phyloP scores from a whole-genome alignment of 2,329 filamentous ascomycete species.

The Septoria linicola region DNA sequence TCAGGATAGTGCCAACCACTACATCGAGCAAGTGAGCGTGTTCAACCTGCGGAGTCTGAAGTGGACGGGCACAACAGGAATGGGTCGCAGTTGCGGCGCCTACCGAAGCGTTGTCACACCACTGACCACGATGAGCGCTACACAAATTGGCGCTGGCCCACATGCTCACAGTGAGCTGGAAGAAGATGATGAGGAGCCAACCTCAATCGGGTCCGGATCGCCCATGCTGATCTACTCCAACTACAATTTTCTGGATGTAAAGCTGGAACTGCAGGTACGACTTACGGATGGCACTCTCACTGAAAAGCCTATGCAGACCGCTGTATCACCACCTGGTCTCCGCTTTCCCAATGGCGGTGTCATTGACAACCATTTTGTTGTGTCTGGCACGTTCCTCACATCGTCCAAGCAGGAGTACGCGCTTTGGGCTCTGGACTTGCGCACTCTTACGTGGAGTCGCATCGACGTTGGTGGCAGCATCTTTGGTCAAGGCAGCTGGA shows the following conservation, averaged over 20 bases:
- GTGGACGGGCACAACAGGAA: constrained; percentile 84
- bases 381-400: constrained; percentile 94
- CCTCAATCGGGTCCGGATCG: constrained; percentile 46
- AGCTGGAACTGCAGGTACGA: constrained; percentile 87
- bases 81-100: constrained; percentile 91
- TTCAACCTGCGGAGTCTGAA: constrained; percentile 94
- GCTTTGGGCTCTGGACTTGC: constrained; percentile 88
- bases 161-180: constrained; percentile 45
- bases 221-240: constrained; percentile 98
- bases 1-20: constrained; percentile 96
- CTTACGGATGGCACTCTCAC: constrained; percentile 77
- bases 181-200: constrained; percentile 39
- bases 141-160: constrained; percentile 63
- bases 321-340: constrained; percentile 84
- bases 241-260: constrained; percentile 97
- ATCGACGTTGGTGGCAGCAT: constrained; percentile 94
- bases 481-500: constrained; percentile 97
- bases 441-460: constrained; percentile 85
- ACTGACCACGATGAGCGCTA: constrained; percentile 64
- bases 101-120: constrained; percentile 95
- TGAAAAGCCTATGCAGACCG: constrained; percentile 85
- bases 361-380: constrained; percentile 93
- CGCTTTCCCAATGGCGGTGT: constrained; percentile 95
- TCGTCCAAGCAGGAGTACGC: constrained; percentile 98
- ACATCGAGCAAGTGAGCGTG: constrained; percentile 97